Base-by-base conservation (phyloP, 2,329 filamentous ascomycete species). In the Curvularia hawaiiensis region DNA sequence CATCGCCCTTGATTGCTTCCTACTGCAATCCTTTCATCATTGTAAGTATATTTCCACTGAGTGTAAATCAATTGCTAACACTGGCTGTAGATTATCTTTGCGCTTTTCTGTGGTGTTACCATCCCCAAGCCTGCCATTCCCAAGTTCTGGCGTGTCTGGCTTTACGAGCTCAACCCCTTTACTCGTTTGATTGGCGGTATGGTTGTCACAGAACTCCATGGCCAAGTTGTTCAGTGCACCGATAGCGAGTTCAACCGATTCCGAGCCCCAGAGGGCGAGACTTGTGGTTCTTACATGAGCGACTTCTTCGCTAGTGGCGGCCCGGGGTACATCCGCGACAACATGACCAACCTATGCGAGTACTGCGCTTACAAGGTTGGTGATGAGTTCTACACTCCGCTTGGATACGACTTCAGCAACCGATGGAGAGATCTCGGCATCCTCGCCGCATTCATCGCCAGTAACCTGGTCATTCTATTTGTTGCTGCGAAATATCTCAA, bases 341-440 rank as follows among this genome's bases (percentile, higher is more conserved):
- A 90, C 63, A 79, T 81, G 1, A 90, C 89, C 0, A 83, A 79
- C 46, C 77, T 81, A 22, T 96, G 92, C 78, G 80, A 89, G 68
- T 96, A 96, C 78, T 97, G 92, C 71, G 90, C 91, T 0, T 96
- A 87, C 78, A 87, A 84, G 60, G 79, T 90, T 12, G 92, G 92
- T 30, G 90, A 96, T 63, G 82, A 96, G 78, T 96, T 94, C 70
- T 96, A 90, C 71, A 71, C 79, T 52, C 82, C 85, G 0, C 82
- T 96, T 18, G 83, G 84, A 2, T 84, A 96, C 68, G 79, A 78
- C 2, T 96, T 88, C 67, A 78, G 79, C 43, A 77, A 90, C 62
- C 80, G 92, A 16, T 96, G 92, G 92, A 84, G 92, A 54, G 91
- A 97, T 66, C 61, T 95, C 55, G 92, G 91, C 1, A 96, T 96